Evolutionary conservation across 2,329 filamentous ascomycete genomes (phyloP).

Genomic region (Dothideomycetidae sp.): DNA sequence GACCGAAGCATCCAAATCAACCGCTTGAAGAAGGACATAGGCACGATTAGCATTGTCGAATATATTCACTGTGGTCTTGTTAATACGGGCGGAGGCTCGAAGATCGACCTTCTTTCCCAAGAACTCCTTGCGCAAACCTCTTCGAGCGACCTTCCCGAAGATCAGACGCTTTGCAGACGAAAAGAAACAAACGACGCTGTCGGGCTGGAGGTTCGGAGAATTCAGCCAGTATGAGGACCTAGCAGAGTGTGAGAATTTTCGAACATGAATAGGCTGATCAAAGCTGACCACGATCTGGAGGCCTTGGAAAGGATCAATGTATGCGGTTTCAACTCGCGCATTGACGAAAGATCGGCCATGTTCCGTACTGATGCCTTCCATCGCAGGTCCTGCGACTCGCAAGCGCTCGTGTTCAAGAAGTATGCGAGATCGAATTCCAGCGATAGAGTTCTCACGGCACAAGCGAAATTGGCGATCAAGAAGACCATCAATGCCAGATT

Average conservation of each 20-base stretch:
- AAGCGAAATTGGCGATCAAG: conserved; percentile 44
- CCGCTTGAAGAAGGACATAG: background rate
- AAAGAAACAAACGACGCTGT: conserved; percentile 38
- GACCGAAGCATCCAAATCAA: background rate
- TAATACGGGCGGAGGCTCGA: background rate
- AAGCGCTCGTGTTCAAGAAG: conserved; percentile 28
- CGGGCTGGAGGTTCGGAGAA: conserved; percentile 35
- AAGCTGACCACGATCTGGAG: conserved; percentile 34
- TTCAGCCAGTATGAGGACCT: conserved; percentile 38
- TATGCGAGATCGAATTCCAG: conserved; percentile 38
- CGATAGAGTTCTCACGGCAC: conserved; percentile 41
- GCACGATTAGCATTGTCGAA: background rate
- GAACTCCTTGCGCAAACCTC: background rate
- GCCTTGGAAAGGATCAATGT: conserved; percentile 28
- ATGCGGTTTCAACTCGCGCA: conserved; percentile 20
- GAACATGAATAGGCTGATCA: conserved; percentile 28
- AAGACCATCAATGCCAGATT: conserved; percentile 32
- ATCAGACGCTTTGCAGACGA: conserved; percentile 20
- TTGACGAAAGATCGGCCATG: conserved; percentile 23
- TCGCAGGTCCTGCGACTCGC: conserved; percentile 14
- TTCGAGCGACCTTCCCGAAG: conserved; percentile 18
- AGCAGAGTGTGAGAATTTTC: conserved; percentile 15
- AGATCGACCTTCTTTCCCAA: background rate
- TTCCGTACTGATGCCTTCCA: conserved; percentile 21
- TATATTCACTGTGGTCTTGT: background rate